Base-by-base conservation (phyloP, 164 flowering plant genomes). In the grape (Vitis vinifera) region DNA sequence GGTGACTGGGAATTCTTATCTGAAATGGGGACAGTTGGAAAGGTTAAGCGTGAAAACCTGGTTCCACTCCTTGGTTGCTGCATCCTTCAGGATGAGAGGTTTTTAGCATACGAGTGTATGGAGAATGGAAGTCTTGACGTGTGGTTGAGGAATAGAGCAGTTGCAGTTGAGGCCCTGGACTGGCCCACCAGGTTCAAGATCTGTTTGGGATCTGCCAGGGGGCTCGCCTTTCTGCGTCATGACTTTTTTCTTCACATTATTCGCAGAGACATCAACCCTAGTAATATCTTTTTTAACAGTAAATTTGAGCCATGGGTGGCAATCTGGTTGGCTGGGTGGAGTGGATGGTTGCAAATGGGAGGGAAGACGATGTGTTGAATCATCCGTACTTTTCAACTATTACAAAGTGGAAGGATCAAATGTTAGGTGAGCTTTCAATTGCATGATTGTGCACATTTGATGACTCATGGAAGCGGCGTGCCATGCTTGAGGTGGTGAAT, bases 311-410 rank as follows among this genome's bases (percentile, higher is more conserved):
- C 93, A 3, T 67, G 85, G 57, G 90, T 0, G 89, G 89, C 8
- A 89, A 89, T 75, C 78, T 89, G 65, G 93, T 89, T 13, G 93
- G 93, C 1, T 89, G 91, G 93, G 85, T 83, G 59, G 78, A 87
- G 70, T 68, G 83, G 78, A 81, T 85, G 91, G 69, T 63, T 19
- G 84, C 71, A 3, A 75, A 44, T 55, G 80, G 78, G 6, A 75
- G 76, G 71, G 82, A 79, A 30, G 71, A 67, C 17, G 82, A 81
- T 60, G 76, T 80, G 47, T 72, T 88, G 17, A 90, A 88, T 52
- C 84, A 88, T 52, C 84, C 82, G 0, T 76, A 61, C 47, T 14
- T 82, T 55, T 76, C 73, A 0, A 48, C 56, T 52, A 29, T 66
- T 0, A 68, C 51, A 2, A 29, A 19, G 56, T 84, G 80, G 79